Evolutionary conservation across 371 early-diverging fungal species (phyloP).

Genomic region (Rhizopus arrhizus): DNA sequence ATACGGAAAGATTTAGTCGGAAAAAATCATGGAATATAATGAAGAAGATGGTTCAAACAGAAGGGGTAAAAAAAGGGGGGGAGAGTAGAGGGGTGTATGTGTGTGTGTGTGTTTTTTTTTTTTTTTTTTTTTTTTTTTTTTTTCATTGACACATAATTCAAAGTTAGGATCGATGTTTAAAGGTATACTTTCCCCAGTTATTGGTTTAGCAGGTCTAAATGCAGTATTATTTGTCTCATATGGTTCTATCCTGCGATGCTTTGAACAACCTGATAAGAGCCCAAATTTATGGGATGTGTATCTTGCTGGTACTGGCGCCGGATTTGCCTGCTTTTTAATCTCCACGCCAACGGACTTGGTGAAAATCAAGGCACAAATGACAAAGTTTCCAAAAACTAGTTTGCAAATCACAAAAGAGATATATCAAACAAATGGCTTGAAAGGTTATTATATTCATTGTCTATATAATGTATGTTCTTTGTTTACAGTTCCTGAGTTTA

Average conservation of each 20-base stretch:
- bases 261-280: constrained; percentile 31
- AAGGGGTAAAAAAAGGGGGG: constrained; percentile 52
- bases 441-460: constrained; percentile 27
- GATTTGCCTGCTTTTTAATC: constrained; percentile 66
- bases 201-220: constrained; percentile 69
- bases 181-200: constrained; percentile 67
- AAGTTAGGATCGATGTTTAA: constrained; percentile 64
- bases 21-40: constrained; percentile 51
- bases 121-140: no score
- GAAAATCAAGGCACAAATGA: constrained; percentile 68
- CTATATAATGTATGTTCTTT: no score
- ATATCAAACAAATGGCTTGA: constrained; percentile 49
- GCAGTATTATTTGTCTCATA: constrained; percentile 74
- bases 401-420: constrained; percentile 56
- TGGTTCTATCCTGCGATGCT: constrained; percentile 55
- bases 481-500: neutral
- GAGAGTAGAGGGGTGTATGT: no score
- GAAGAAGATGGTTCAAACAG: constrained; percentile 53
- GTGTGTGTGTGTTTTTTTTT: no score
- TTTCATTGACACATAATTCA: neutral
- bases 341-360: constrained; percentile 70
- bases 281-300: constrained; percentile 59
- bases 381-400: constrained; percentile 35
- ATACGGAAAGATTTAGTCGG: constrained; percentile 3
- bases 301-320: constrained; percentile 68